Conservation (phyloP, 345 rosid genomes). For the Linum usitatissimum region DNA sequence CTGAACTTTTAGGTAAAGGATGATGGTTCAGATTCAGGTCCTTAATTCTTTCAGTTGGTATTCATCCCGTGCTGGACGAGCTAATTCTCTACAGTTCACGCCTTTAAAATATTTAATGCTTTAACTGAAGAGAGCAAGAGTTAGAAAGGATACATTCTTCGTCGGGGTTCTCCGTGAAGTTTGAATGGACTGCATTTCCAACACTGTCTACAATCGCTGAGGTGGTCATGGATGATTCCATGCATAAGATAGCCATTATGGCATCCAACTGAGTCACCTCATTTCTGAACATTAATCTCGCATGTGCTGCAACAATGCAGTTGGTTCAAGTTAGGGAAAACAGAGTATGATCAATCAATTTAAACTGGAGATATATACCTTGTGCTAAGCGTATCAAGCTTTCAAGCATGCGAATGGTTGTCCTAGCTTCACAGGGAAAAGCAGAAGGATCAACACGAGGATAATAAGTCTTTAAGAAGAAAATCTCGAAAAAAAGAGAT, state of each 20-base stretch:
- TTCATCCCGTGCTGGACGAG: too few species aligned
- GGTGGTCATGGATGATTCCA: conserved; percentile 91
- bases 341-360: conserved; percentile 8
- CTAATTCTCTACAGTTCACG: too few species aligned
- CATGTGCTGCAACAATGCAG: conserved; percentile 59
- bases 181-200: conserved; percentile 85
- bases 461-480: conserved; percentile 3
- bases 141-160: conserved; percentile 73
- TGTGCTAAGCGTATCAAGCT: conserved; percentile 92
- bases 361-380: conserved; percentile 35
- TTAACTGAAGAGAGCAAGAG: background rate
- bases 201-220: conserved; percentile 80
- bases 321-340: background rate
- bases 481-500: background rate
- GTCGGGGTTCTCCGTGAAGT: conserved; percentile 77
- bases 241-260: conserved; percentile 79
- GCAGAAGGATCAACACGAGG: background rate
- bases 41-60: too few species aligned
- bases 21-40: too few species aligned
- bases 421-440: conserved; percentile 53
- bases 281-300: conserved; percentile 90
- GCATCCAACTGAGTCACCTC: conserved; percentile 80
- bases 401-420: conserved; percentile 95
- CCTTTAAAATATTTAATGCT: too few species aligned
- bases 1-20: too few species aligned